A percentile compares a stretch with the other conserved stretches of the same genome.
phyloP scores from a whole-genome alignment of 441 rosid species.

The Erodium moschatum region DNA sequence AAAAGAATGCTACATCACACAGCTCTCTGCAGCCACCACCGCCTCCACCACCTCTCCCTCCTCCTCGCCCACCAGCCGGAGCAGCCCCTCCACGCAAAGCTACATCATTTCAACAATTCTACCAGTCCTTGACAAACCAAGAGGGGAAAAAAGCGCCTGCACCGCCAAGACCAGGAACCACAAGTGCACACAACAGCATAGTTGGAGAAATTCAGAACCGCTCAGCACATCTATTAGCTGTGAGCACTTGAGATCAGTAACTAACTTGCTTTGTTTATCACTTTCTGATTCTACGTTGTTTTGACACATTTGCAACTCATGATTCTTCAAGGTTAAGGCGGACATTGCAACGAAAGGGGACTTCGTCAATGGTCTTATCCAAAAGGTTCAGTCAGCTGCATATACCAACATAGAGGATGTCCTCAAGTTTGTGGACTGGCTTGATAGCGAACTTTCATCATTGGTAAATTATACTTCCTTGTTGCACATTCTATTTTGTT shows the following conservation, averaged over 20 bases:
- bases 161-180: constrained; percentile 22
- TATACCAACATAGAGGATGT: constrained; percentile 69
- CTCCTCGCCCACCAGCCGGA: no score
- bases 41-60: constrained; percentile 42
- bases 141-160: constrained; percentile 35
- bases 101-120: constrained; percentile 42
- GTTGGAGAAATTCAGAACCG: constrained; percentile 93
- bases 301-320: not conserved
- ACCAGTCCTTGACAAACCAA: constrained; percentile 41
- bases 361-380: constrained; percentile 62
- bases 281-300: constrained; percentile 12
- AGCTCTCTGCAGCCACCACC: constrained; percentile 46
- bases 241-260: constrained; percentile 29
- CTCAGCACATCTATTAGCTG: constrained; percentile 75
- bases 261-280: no score
- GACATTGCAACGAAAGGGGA: constrained; percentile 83
- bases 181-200: constrained; percentile 60
- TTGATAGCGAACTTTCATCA: constrained; percentile 61
- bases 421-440: constrained; percentile 66
- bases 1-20: not conserved
- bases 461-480: constrained; percentile 58
- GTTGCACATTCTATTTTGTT: not conserved
- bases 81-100: constrained; percentile 42
- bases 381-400: constrained; percentile 53
- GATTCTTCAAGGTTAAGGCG: constrained; percentile 49